A percentile compares a stretch with the other conserved stretches of the same genome.
phyloP scores from a whole-genome alignment of 257 asterid genomes.

The Solanum boliviense region DNA sequence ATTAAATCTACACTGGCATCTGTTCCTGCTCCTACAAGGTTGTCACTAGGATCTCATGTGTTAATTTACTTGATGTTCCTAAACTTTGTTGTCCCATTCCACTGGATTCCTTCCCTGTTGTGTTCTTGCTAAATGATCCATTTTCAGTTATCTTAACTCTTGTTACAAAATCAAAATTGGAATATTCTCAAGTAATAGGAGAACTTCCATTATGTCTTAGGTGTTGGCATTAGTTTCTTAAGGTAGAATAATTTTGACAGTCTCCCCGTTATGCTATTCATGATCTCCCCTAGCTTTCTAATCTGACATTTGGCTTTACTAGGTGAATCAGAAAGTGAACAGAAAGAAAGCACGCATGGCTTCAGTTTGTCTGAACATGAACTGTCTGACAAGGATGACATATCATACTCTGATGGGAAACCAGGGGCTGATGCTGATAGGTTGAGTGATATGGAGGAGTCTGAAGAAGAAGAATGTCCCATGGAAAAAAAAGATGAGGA shows the following conservation, averaged over 20 bases:
- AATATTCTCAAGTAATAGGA: neutral
- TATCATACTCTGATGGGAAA: conserved; percentile 19
- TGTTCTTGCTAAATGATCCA: neutral
- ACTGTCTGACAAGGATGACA: conserved; percentile 24
- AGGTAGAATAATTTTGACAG: neutral
- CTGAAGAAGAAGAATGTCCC: conserved; percentile 28
- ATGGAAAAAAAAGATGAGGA: conserved; percentile 47
- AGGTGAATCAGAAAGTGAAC: conserved; percentile 10
- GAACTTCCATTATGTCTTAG: neutral
- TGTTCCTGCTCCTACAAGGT: neutral
- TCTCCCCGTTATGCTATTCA: neutral
- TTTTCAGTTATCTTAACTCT: neutral
- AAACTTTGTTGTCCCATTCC: neutral
- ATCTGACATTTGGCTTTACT: neutral
- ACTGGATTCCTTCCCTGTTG: neutral
- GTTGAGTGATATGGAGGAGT: conserved; percentile 32
- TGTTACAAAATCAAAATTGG: neutral
- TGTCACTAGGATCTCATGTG: neutral
- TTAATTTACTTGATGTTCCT: neutral
- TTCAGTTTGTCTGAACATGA: conserved; percentile 22
- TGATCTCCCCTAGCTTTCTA: neutral
- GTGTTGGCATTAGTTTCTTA: neutral
- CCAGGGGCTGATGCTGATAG: conserved; percentile 29
- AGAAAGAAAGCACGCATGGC: conserved; percentile 14
- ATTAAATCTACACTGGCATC: neutral